Conservation (phyloP, 768 basidiomycete species). For the Suillus bovinus region DNA sequence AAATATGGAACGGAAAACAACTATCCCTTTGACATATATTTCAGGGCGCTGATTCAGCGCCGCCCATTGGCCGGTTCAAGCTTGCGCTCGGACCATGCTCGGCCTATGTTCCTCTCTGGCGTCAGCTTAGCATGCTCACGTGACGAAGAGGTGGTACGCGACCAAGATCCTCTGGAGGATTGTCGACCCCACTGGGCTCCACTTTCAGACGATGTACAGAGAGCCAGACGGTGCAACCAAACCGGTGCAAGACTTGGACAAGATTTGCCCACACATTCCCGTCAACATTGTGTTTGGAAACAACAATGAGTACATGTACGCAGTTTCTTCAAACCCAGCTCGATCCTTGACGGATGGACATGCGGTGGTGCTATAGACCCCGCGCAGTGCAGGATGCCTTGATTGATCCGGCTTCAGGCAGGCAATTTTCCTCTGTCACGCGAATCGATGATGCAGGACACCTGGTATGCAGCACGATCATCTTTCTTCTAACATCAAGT, state of each 20-base stretch:
- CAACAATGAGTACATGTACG: constrained; percentile 55
- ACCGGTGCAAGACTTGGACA: constrained; percentile 50
- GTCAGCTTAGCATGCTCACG: constrained; percentile 58
- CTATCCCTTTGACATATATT: too few relatives aligned
- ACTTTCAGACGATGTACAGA: constrained; percentile 58
- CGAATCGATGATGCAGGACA: constrained; percentile 33
- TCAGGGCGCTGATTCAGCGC: too few relatives aligned
- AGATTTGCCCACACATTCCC: constrained; percentile 40
- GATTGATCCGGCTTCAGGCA: constrained; percentile 24
- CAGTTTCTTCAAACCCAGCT: neutral
- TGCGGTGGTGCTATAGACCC: constrained; percentile 24
- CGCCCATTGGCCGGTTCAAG: too few relatives aligned
- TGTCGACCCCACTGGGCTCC: neutral
- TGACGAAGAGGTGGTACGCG: constrained; percentile 60
- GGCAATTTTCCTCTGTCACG: constrained; percentile 23
- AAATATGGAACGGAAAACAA: too few relatives aligned
- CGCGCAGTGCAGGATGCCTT: constrained; percentile 33
- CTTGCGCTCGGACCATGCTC: too few relatives aligned
- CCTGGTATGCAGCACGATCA: constrained; percentile 24
- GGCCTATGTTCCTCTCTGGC: too few relatives aligned
- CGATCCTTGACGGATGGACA: neutral
- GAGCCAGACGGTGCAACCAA: constrained; percentile 55
- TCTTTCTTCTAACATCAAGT: neutral
- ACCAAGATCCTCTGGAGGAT: neutral
- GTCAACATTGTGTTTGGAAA: constrained; percentile 56